Evolutionary conservation across 345 rosid species (phyloP).

Genomic region (thale cress (Arabidopsis thaliana)): DNA sequence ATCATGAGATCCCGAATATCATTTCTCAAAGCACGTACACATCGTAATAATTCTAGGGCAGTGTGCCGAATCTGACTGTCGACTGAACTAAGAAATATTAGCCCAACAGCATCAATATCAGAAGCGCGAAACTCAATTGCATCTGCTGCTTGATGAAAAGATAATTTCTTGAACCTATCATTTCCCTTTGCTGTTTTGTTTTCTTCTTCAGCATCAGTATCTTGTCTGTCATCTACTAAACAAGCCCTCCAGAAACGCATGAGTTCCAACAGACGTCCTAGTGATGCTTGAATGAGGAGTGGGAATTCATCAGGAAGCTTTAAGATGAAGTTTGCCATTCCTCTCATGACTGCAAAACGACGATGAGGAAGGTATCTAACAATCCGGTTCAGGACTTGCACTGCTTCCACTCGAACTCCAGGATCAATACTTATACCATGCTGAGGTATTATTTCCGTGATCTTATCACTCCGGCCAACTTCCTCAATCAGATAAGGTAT

Average conservation of each 20-base stretch:
- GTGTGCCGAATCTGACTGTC: constrained; percentile 98
- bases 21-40: constrained; percentile 94
- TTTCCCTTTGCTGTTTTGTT: constrained; percentile 55
- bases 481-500: constrained; percentile 96
- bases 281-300: constrained; percentile 94
- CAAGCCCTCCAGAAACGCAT: constrained; percentile 99
- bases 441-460: constrained; percentile 97
- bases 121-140: constrained; percentile 83
- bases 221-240: constrained; percentile 71
- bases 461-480: constrained; percentile 97
- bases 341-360: constrained; percentile 96
- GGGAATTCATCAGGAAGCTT: constrained; percentile 97
- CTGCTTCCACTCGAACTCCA: constrained; percentile 99
- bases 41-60: constrained; percentile 90
- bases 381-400: constrained; percentile 89
- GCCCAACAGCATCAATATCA: constrained; percentile 97
- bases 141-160: constrained; percentile 74
- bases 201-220: constrained; percentile 53
- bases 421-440: constrained; percentile 99
- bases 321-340: constrained; percentile 95
- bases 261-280: constrained; percentile 92
- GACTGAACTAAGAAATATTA: constrained; percentile 89
- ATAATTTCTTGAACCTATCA: constrained; percentile 72
- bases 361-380: constrained; percentile 91
- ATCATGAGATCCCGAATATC: constrained; percentile 71